These are phyloP conservation scores for Fusarium sp. DNA, from an alignment of 2,329 filamentous ascomycete genomes.

Conservation along the genomic window DNA sequence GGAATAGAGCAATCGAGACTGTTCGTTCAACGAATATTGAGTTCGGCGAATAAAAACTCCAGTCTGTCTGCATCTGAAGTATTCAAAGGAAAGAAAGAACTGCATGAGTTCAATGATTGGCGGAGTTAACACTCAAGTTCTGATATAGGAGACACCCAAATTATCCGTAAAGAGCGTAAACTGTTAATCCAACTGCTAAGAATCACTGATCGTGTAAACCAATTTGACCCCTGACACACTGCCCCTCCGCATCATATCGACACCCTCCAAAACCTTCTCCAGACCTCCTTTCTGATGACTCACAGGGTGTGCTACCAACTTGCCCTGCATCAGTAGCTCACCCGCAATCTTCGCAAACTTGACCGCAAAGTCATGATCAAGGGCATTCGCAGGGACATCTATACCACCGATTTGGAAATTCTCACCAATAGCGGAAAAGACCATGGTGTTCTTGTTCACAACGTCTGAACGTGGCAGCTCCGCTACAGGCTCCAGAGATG, in stretches of 20 bases:
- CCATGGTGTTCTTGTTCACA: not conserved
- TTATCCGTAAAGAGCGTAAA: not conserved
- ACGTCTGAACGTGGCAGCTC: not conserved
- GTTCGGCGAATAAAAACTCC: not conserved
- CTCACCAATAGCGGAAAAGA: not conserved
- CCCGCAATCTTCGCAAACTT: not conserved
- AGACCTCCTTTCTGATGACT: not conserved
- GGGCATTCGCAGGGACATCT: not conserved
- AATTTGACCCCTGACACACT: not conserved
- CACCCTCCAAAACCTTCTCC: not conserved
- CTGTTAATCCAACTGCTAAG: not conserved
- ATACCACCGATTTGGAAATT: not conserved
- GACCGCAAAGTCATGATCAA: not conserved
- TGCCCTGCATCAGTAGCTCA: not conserved
- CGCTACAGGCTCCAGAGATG: not conserved
- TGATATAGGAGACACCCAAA: too few species aligned
- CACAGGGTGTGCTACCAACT: not conserved
- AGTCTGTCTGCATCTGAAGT: too few species aligned
- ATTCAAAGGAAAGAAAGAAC: too few species aligned
- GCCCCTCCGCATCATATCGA: not conserved
- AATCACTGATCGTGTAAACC: not conserved
- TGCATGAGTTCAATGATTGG: too few species aligned
- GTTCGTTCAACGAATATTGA: not conserved
- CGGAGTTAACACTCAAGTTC: too few species aligned
- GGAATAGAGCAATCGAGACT: not conserved